Conservation (phyloP, 768 basidiomycete species). For the Phallus indusiatus region DNA sequence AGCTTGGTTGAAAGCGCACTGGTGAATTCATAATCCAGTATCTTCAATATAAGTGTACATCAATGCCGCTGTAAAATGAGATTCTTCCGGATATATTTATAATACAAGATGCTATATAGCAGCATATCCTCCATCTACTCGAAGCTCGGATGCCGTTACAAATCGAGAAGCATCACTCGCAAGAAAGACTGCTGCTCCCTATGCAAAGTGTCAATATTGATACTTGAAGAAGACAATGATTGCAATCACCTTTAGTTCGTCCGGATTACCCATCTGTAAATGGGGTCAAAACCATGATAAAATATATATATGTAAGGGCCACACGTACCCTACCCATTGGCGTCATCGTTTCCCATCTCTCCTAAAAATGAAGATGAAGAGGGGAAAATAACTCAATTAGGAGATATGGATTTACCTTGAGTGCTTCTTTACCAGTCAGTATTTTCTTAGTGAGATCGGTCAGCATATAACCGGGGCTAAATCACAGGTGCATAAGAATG, state of each 20-base stretch:
- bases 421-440: slow-evolving; percentile 59
- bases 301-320: neutral
- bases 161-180: slow-evolving; percentile 85
- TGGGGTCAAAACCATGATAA: slow-evolving; percentile 5
- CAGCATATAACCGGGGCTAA: slow-evolving; percentile 88
- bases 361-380: slow-evolving; percentile 30
- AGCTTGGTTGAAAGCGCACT: slow-evolving; percentile 6
- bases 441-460: slow-evolving; percentile 84
- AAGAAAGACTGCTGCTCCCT: slow-evolving; percentile 87
- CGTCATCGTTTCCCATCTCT: slow-evolving; percentile 76
- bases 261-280: slow-evolving; percentile 77
- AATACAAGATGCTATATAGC: slow-evolving; percentile 31
- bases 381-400: neutral
- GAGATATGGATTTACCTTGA: slow-evolving; percentile 44
- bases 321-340: slow-evolving; percentile 69
- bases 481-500: neutral
- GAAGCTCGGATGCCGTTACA: slow-evolving; percentile 79
- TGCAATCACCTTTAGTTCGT: slow-evolving; percentile 63
- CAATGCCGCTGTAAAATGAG: neutral
- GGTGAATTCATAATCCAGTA: neutral
- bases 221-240: neutral
- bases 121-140: slow-evolving; percentile 88
- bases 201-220: slow-evolving; percentile 9
- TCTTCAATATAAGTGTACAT: neutral
- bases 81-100: neutral